Evolutionary conservation across 2,329 filamentous ascomycete genomes (phyloP).

Genomic region (Colletotrichum sp.): DNA sequence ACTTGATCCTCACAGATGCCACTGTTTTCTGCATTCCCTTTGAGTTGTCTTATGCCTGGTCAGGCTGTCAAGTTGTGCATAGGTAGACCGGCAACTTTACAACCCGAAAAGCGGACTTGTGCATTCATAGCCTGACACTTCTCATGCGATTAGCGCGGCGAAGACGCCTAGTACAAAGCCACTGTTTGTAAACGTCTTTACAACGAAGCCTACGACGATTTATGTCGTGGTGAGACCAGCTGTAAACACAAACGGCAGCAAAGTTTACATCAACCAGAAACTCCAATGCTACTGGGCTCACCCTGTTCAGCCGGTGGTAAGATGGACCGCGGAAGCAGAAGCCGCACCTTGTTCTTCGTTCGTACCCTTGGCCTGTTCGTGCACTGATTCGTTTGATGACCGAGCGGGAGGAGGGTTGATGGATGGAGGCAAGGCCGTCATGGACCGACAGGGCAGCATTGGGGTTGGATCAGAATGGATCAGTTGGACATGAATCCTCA

Average conservation of each 20-base stretch:
- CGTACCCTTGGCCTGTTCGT: background rate
- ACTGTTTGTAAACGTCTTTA: background rate
- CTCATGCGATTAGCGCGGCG: background rate
- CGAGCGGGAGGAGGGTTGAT: constrained; percentile 1
- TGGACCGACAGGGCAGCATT: background rate
- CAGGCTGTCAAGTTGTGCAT: background rate
- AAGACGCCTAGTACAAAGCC: background rate
- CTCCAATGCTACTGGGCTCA: background rate
- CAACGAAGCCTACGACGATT: background rate
- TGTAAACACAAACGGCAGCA: background rate
- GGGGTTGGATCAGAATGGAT: background rate
- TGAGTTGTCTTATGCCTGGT: background rate
- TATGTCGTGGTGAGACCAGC: background rate
- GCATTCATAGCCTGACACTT: background rate
- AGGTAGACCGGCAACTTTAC: background rate
- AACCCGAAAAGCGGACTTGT: background rate
- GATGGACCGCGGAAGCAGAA: background rate
- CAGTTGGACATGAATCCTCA: background rate
- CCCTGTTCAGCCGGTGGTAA: background rate
- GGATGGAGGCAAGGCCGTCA: background rate
- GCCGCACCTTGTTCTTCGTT: background rate
- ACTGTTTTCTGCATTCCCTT: background rate
- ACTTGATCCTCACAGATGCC: background rate
- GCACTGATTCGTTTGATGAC: constrained; percentile 18
- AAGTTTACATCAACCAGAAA: background rate